Evolutionary conservation across 371 early-diverging fungal species (phyloP), one percentile per base, ranked within the genome.

Genomic region (Mucor velutinosus): DNA sequence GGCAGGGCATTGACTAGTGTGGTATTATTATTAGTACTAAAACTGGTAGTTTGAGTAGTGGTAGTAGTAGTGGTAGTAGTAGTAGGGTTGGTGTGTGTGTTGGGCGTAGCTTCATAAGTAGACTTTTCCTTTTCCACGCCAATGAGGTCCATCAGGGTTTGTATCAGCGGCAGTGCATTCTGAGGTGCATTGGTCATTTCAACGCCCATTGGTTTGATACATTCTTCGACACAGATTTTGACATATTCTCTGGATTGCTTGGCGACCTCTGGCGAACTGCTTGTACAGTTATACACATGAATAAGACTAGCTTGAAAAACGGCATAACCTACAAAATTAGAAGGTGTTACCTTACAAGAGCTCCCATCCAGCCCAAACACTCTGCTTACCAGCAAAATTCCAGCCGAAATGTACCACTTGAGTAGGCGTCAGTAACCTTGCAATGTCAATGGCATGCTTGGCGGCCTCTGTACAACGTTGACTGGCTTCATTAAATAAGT

Each of bases 391-490:
- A 49, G 70, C 69, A 62, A 69, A 75, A 51, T 72, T 75, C 67
- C 69, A 72, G 12, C 72, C 72, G 49, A 75, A 74, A 33, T 45
- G 49, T 29, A 66, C 27, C 7, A 71, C 25, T 15, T 66, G 58
- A 19, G 62, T 29, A 7, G 65, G 64, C n/a, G 59, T 25, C n/a
- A 77, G 37, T 3, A 67, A 30, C 12, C 69, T 61, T 17, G 79
- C 81, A 65, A 84, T 82, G 59, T 85, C 83, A 61, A 82, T 76
- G 0, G 78, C 70, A 39, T 67, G 76, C 55, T 81, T 85, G 11
- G 87, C 87, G 0, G 87, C 82, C 27, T 76, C 76, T 8, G 79
- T 81, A 37, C 85, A 85, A 25, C 77, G 80, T 29, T 68, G 63
- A 25, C 19, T 65, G 8, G 77, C 72, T 23, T 67, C 63, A 11